Base-by-base conservation (phyloP, 2,329 filamentous ascomycete species). In the Onygenales sp. region DNA sequence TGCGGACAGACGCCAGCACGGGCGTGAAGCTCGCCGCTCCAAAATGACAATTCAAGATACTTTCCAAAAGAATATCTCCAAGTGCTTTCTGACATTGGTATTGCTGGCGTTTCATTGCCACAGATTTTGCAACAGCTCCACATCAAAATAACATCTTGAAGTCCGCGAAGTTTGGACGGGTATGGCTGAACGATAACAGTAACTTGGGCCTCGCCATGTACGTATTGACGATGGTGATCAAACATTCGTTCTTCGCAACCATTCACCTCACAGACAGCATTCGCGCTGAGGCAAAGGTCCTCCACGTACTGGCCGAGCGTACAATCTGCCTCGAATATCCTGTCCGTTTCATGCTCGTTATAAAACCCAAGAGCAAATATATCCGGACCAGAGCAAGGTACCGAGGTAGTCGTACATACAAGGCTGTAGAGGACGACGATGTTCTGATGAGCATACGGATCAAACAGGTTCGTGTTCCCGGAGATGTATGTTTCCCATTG, bases 31-130 rank as follows among this genome's bases (percentile, higher is more conserved):
- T 89, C 86, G 43, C 83, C 86, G 64, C 91, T 92, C 91, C 92
- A 98, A 69, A 97, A 97, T 2, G 91, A 90, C 14, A 98, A 76
- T 70, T 98, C 93, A n/a, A 98, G 77, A 64, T 97, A 98, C 69
- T 98, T 98, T 9, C 89, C 93, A 64, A 98, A 95, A 0, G 93
- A 98, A 68, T 98, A 98, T 67, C 94, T 96, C 87, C 90, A 98
- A 0, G 91, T 94, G 62, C 84, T 90, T 54, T 90, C 84, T 0
- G 92, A 96, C 89, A 98, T 96, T 35, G 86, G 84, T 60, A 88
- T 87, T 47, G 91, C 84, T 41, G 89, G 87, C 0, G 92, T 95
- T 66, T 97, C 91, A 60, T 89, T 89, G 51, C 88, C 85, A 69
- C 94, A 98, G 33, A 88, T 78, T 63, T 95, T 93, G 74, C 93